Percentiles rank a stretch among this genome's conserved stretches.
phyloP scores from a whole-genome alignment of 2,329 filamentous ascomycete species.

The Cephalotrichum gorgonifer region DNA sequence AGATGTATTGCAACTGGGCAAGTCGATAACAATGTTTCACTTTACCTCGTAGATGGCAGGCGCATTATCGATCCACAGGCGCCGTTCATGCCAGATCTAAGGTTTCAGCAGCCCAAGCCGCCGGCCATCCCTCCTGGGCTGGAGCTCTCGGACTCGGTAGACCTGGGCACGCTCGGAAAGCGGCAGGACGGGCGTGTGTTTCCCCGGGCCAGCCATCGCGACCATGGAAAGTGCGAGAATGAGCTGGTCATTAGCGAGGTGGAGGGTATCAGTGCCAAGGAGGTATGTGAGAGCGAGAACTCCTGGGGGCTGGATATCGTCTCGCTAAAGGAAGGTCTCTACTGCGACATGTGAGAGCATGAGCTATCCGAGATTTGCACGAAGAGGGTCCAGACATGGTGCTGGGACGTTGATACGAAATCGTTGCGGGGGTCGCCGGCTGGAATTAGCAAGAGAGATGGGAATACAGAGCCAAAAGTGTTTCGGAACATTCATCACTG shows the following conservation, averaged over 20 bases:
- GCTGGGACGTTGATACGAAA: neutral
- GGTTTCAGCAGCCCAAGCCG: neutral
- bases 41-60: neutral
- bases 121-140: neutral
- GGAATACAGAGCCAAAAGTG: neutral
- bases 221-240: neutral
- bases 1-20: neutral
- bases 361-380: neutral
- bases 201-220: neutral
- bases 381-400: neutral
- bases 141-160: neutral
- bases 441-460: neutral
- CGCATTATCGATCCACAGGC: neutral
- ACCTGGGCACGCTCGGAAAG: neutral
- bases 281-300: neutral
- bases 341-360: neutral
- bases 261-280: neutral
- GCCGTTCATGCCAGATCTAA: neutral
- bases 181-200: neutral
- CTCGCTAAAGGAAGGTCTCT: neutral
- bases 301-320: neutral
- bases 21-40: neutral
- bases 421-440: neutral
- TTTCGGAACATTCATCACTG: neutral
- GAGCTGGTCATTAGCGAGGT: neutral